These are phyloP conservation scores for Oryza australiensis DNA, from an alignment of 176 grass and related monocot genomes.

Conservation along the genomic window DNA sequence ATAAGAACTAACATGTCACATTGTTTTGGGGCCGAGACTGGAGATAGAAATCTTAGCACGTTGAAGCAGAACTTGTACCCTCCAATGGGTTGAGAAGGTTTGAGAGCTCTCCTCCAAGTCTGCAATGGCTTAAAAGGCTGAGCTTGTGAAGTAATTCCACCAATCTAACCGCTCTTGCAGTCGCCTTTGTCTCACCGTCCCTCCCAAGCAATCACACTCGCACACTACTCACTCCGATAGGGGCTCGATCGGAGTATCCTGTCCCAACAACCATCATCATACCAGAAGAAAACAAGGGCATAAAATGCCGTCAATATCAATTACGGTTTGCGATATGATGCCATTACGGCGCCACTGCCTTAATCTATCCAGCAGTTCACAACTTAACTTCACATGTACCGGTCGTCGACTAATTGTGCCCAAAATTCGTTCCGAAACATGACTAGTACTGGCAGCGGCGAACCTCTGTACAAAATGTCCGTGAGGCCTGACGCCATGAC, in stretches of 20 bases:
- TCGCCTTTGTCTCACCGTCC: too few relatives aligned
- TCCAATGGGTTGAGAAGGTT: too few relatives aligned
- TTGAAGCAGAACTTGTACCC: too few relatives aligned
- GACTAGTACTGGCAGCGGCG: neutral
- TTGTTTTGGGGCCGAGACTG: too few relatives aligned
- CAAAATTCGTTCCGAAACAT: neutral
- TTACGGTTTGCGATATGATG: neutral
- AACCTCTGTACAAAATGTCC: slow-evolving; percentile 44
- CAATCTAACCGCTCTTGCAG: too few relatives aligned
- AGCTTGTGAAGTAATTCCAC: too few relatives aligned
- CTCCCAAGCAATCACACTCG: too few relatives aligned
- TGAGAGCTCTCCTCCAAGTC: too few relatives aligned
- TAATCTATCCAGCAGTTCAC: neutral
- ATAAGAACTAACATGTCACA: too few relatives aligned
- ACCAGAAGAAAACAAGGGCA: neutral
- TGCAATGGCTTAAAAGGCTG: neutral
- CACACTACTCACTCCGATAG: too few relatives aligned
- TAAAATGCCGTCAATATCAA: neutral
- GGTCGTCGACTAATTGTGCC: neutral
- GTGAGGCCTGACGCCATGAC: neutral
- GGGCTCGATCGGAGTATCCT: neutral
- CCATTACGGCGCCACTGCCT: neutral
- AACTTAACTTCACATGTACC: neutral
- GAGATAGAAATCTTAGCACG: too few relatives aligned
- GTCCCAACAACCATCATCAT: neutral